Percentiles rank a stretch among this genome's conserved stretches.
Conservation (phyloP, 1,284 basidiomycete species). For the Schizophyllum commune region DNA sequence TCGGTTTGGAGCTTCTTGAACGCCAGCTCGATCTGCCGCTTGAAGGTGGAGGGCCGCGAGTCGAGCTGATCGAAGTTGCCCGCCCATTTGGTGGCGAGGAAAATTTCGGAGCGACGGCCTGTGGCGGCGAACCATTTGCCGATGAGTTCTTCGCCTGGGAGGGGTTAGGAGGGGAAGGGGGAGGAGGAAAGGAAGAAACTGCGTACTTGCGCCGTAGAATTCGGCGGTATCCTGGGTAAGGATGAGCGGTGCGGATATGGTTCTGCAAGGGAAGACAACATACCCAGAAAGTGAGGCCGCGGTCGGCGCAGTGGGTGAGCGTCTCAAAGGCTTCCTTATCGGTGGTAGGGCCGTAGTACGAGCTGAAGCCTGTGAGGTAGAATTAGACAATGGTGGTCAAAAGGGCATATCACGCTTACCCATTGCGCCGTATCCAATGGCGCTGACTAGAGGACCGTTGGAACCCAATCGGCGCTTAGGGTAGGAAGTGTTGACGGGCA, state of each 20-base stretch:
- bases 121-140: constrained; percentile 21
- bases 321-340: constrained; percentile 7
- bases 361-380: neutral
- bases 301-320: constrained; percentile 11
- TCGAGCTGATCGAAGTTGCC: constrained; percentile 17
- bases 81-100: constrained; percentile 27
- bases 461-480: constrained; percentile 19
- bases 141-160: constrained; percentile 15
- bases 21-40: constrained; percentile 16
- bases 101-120: constrained; percentile 20
- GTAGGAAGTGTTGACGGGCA: constrained; percentile 4
- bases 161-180: neutral
- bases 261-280: neutral
- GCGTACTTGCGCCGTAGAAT: constrained; percentile 10
- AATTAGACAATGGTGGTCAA: neutral
- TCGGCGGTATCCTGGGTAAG: constrained; percentile 8
- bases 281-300: constrained; percentile 13
- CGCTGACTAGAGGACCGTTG: constrained; percentile 15
- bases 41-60: constrained; percentile 21
- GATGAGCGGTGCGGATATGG: neutral
- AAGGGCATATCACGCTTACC: constrained; percentile 6
- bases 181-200: neutral
- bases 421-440: constrained; percentile 9
- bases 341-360: constrained; percentile 8
- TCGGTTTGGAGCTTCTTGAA: constrained; percentile 21